Conservation (phyloP, 2,329 filamentous ascomycete genomes). For the Apiospora koreana region DNA sequence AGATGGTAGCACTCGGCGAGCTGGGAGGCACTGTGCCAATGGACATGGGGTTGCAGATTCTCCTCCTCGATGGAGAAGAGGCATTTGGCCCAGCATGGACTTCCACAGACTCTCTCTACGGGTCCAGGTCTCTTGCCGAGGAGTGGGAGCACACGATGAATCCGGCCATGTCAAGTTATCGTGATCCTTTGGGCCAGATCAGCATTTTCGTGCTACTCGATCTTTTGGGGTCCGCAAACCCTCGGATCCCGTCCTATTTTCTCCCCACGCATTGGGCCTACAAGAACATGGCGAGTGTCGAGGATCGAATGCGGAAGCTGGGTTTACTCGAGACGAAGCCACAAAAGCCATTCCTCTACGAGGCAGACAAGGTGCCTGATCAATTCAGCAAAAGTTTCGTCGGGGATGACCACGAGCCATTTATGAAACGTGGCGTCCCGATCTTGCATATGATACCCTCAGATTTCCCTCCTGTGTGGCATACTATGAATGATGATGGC, state of each 20-base stretch:
- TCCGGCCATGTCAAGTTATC: slow-evolving; percentile 68
- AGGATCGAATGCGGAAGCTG: slow-evolving; percentile 63
- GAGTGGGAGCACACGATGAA: slow-evolving; percentile 69
- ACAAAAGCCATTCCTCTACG: slow-evolving; percentile 53
- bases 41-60: slow-evolving; percentile 75
- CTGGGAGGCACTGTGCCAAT: slow-evolving; percentile 55
- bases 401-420: slow-evolving; percentile 77
- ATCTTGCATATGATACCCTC: slow-evolving; percentile 74
- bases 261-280: slow-evolving; percentile 84
- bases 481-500: slow-evolving; percentile 69
- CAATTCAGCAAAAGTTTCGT: slow-evolving; percentile 44
- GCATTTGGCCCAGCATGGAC: slow-evolving; percentile 71
- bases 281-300: slow-evolving; percentile 62
- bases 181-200: slow-evolving; percentile 70
- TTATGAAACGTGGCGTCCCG: slow-evolving; percentile 73
- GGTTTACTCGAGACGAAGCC: slow-evolving; percentile 48
- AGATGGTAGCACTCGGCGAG: slow-evolving; percentile 60
- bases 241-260: slow-evolving; percentile 71
- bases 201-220: slow-evolving; percentile 76
- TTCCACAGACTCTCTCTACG: slow-evolving; percentile 73
- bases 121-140: slow-evolving; percentile 72
- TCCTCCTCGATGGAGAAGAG: slow-evolving; percentile 82
- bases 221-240: slow-evolving; percentile 63
- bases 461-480: slow-evolving; percentile 74
- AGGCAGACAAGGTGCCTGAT: slow-evolving; percentile 46